Percentiles rank a stretch among this genome's conserved stretches.
Evolutionary conservation across 164 flowering plant genomes (phyloP).

Genomic region (Chloranthus sessilifolius): DNA sequence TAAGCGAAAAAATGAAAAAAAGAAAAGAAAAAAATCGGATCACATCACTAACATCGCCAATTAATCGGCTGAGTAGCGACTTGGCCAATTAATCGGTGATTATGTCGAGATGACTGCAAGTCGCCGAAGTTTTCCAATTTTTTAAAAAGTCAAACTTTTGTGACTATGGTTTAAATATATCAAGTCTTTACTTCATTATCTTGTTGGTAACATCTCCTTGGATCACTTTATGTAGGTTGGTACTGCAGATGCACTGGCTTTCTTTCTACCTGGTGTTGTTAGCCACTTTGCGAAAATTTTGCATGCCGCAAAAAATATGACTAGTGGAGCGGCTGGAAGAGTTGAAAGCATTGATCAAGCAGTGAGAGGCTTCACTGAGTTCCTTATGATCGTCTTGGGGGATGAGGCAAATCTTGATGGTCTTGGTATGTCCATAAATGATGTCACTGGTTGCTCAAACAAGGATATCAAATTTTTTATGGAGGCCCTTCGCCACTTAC

Average conservation of each 20-base stretch:
- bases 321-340: constrained; percentile 95
- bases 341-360: constrained; percentile 70
- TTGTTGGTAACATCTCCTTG: too few species aligned
- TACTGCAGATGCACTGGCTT: constrained; percentile 81
- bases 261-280: constrained; percentile 94
- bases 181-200: too few species aligned
- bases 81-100: too few species aligned
- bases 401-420: constrained; percentile 52
- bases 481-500: constrained; percentile 65
- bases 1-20: too few species aligned
- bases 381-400: constrained; percentile 65
- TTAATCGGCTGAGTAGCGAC: too few species aligned
- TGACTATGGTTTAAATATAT: too few species aligned
- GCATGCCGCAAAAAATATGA: constrained; percentile 66
- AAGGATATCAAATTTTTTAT: constrained; percentile 34
- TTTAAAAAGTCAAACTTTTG: too few species aligned
- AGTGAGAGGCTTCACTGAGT: constrained; percentile 73
- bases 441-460: constrained; percentile 10
- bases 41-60: too few species aligned
- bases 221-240: constrained; percentile 79
- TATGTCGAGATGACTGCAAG: too few species aligned
- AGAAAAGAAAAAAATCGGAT: too few species aligned
- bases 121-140: too few species aligned
- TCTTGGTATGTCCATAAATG: constrained; percentile 23
- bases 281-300: constrained; percentile 81